These are phyloP conservation scores for Ploettnerulaceae sp. DNA, from an alignment of 2,329 filamentous ascomycete species.

Conservation along the genomic window DNA sequence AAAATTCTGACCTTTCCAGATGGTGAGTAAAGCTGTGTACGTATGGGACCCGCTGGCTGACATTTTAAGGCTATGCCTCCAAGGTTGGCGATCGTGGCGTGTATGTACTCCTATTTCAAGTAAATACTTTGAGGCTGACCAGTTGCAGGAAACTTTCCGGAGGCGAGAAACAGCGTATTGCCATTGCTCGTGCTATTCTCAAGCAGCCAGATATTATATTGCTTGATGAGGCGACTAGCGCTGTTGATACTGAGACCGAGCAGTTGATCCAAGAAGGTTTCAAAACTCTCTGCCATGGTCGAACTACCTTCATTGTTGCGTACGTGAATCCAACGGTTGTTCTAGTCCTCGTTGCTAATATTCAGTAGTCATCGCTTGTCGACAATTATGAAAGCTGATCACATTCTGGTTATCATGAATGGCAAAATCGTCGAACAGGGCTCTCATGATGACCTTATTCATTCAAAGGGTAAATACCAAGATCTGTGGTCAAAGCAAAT, in stretches of 20 bases:
- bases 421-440: constrained; percentile 49
- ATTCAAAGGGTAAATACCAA: constrained; percentile 44
- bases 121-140: constrained; percentile 40
- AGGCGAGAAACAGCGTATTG: constrained; percentile 80
- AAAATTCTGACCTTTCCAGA: constrained; percentile 51
- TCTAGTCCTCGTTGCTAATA: constrained; percentile 14
- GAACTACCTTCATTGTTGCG: constrained; percentile 44
- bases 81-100: constrained; percentile 39
- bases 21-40: constrained; percentile 42
- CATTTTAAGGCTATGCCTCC: constrained; percentile 38
- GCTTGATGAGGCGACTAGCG: constrained; percentile 91
- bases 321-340: constrained; percentile 18
- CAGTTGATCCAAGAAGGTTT: constrained; percentile 72
- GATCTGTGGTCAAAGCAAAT: constrained; percentile 48
- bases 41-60: not conserved
- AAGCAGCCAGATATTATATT: constrained; percentile 91
- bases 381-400: constrained; percentile 49
- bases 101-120: constrained; percentile 60
- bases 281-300: constrained; percentile 42
- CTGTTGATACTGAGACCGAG: constrained; percentile 90
- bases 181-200: constrained; percentile 85
- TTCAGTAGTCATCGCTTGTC: constrained; percentile 42
- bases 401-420: constrained; percentile 48
- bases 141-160: constrained; percentile 77
- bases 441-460: constrained; percentile 44